Evolutionary conservation across 1,284 basidiomycete species (phyloP), one percentile per base, ranked within the genome.

Genomic region (Cryptococcus sp.): DNA sequence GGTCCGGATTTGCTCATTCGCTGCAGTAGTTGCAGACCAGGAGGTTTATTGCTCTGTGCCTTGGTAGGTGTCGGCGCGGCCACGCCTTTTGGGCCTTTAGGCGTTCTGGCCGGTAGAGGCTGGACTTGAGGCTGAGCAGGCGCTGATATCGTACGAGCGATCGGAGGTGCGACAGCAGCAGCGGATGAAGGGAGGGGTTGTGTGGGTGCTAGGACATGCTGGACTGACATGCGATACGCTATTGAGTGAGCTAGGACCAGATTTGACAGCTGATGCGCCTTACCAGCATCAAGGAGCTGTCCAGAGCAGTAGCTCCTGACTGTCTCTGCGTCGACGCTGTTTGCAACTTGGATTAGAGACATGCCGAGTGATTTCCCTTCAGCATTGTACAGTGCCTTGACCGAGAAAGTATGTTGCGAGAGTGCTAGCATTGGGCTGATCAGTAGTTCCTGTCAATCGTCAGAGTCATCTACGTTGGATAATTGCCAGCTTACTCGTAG

Each of bases 281-380:
- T 50, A 72, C 71, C 60, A 11, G 55, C 60, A 57, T 73, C 71
- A 32, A 73, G 67, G n/a, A 58, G 48, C 47, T 69, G 64, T 3
- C 69, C 70, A 11, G 63, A 66, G 51, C 63, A 72, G 39, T 64
- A 52, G 13, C 40, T 21, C 18, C 71, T 52, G 18, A 73, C 63
- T 34, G 52, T 53, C 54, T 73, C 71, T 0, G 71, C 71, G 32
- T 69, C 67, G 0, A 47, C 59, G n/a, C 60, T 63, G 11, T 50
- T 60, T 1, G 46, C 59, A 10, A 72, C 67, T 34, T 61, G 49
- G 5, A 73, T 56, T 14, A 73, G 47, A 24, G 67, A 66, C 2
- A 57, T 60, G 13, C 68, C 69, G n/a, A 61, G 53, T 36, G 64
- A 69, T n/a, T 41, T 19, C 7, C 63, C 62, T 7, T 58, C 43